These are phyloP conservation scores for Quercus parvula DNA, from an alignment of 306 rosid genomes.

Conservation along the genomic window DNA sequence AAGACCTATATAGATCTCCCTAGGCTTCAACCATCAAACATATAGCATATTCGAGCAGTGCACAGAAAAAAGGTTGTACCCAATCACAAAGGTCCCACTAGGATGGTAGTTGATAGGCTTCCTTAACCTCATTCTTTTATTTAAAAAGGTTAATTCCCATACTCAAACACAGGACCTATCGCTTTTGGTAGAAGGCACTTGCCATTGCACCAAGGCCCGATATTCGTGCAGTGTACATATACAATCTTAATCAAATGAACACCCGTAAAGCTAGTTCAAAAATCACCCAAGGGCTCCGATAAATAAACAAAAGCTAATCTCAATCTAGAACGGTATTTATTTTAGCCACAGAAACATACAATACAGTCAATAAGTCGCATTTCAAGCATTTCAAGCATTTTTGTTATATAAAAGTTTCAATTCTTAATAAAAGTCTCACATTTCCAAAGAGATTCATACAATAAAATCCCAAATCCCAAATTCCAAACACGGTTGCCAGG, in stretches of 20 bases:
- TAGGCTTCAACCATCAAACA: not conserved
- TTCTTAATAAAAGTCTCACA: not conserved
- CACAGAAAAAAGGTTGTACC: too few relatives aligned
- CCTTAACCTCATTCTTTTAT: too few relatives aligned
- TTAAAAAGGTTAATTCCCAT: too few relatives aligned
- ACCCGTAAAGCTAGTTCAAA: not conserved
- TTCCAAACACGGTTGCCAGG: not conserved
- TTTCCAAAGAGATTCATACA: not conserved
- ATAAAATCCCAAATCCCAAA: not conserved
- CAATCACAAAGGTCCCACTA: too few relatives aligned
- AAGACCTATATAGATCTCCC: not conserved
- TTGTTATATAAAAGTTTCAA: not conserved
- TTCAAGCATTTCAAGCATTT: not conserved
- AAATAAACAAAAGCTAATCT: not conserved
- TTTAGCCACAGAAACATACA: not conserved
- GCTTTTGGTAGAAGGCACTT: too few relatives aligned
- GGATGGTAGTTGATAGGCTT: too few relatives aligned
- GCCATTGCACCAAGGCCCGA: too few relatives aligned
- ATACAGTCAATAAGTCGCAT: not conserved
- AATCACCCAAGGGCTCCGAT: not conserved
- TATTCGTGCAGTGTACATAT: not conserved
- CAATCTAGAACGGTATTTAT: not conserved
- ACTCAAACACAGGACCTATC: too few relatives aligned
- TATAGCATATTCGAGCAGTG: not conserved
- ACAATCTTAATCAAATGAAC: not conserved